Evolutionary conservation across 768 basidiomycete genomes (phyloP), one percentile per base, ranked within the genome.

Genomic region (Porphyrellus cyaneotinctus): DNA sequence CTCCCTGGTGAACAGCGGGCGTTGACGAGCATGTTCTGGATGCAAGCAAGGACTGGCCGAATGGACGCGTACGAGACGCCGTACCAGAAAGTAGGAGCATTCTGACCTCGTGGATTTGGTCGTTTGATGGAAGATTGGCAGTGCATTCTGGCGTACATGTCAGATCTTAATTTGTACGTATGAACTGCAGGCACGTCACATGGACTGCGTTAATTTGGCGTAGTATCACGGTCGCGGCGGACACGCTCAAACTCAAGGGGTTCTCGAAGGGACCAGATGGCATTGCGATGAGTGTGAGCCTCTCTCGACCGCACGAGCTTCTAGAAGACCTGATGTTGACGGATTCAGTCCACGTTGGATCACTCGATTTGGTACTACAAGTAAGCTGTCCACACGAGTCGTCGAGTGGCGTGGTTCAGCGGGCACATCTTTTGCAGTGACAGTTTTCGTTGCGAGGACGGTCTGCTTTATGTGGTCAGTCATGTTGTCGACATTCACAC

Each of bases 351-450:
- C 17, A 83, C 84, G 3, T 68, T 91, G 36, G 88, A 91, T 67
- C 90, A 93, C 70, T 76, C 85, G 32, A 83, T 93, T 52, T 87
- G 79, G 74, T 92, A 84, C 67, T 92, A 91, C 59, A 76, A 79
- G 88, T 87, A 65, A 63, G 80, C 61, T 15, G 31, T 30, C 12
- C 48, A 18, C 31, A 36, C 15, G 11, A 46, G 5, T 46, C 26
- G 18, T 46, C 33, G 20, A 47, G 43, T 3, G 38, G 3, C 3
- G 17, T 11, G 33, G 26, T 36, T 33, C 43, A 48, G 53, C 52
- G 36, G 56, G 49, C 36, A 43, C 20, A 17, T 13, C 17, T 43
- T 54, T 42, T 17, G 30, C 58, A 91, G 88, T 58, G 77, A 91
- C 60, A 69, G 78, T 43, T 88, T 93, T 60, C 76, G 88, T 63